Evolutionary conservation across 306 rosid species (phyloP), one percentile per base, ranked within the genome.

Genomic region (Lathyrus oleraceus): DNA sequence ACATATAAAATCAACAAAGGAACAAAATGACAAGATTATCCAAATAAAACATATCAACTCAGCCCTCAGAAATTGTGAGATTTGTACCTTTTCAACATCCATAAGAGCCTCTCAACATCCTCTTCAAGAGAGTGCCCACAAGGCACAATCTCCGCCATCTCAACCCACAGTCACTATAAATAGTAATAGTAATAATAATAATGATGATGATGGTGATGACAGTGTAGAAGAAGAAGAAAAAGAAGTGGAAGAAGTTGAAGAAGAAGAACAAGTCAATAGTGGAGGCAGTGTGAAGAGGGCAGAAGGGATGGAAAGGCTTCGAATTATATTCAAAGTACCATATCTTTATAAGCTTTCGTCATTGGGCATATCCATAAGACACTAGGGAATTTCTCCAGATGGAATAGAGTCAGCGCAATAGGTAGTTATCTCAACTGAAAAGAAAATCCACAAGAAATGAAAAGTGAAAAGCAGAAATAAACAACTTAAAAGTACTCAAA

Each of bases 31-130:
- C 30, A 52, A 52, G 32, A 52, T 52, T 52, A 52, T 52, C 59
- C 27, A 52, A 20, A 52, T 14, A 20, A 6, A 20, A 20, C 5
- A 10, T 61, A 9, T n/a, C 11, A 42, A 17, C 32, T 8, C 15
- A 16, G 76, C 85, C 81, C 81, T 76, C 76, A 68, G 85, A 77
- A 53, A 11, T 61, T 9, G 54, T 47, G 7, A 32, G 30, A 35
- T 35, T 44, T 5, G 71, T 42, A 62, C 45, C 45, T 45, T 45
- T n/a, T 30, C 68, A 65, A 60, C 71, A 77, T 63, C 71, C 71
- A 49, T 60, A 32, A 40, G 70, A 70, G 70, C 75, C 85, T 77
- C 73, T 73, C 74, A 64, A 71, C 81, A 72, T 78, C 72, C 67
- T 65, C 59, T 60, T 59, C 63, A 67, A 20, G 14, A 44, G 6